Evolutionary conservation across 352 stramenopile species (phyloP).

Genomic region (Bremia lactucae): DNA sequence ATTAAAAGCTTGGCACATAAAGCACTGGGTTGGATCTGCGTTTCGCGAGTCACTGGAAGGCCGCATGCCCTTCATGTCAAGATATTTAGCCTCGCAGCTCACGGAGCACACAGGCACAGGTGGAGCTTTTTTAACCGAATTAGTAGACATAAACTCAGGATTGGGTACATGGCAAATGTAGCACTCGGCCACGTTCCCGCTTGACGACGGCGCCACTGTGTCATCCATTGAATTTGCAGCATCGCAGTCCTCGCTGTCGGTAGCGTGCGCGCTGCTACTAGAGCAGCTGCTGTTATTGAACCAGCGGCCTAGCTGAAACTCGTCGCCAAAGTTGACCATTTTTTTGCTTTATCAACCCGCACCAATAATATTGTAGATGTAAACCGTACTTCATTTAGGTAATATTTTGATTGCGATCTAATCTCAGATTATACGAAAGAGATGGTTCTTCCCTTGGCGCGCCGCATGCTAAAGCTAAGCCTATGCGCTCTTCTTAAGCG

Average conservation of each 20-base stretch:
- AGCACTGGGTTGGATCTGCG: constrained; percentile 34
- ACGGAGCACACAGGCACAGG: constrained; percentile 51
- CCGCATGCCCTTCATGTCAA: constrained; percentile 41
- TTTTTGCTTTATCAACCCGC: neutral
- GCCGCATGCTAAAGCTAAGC: neutral
- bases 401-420: too few species aligned
- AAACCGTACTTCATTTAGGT: constrained; percentile 3
- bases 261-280: constrained; percentile 24
- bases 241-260: constrained; percentile 34
- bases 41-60: constrained; percentile 16
- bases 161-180: constrained; percentile 51
- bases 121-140: constrained; percentile 39
- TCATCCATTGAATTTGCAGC: constrained; percentile 11
- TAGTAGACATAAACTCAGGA: constrained; percentile 56
- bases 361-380: neutral
- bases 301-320: constrained; percentile 76
- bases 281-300: constrained; percentile 45
- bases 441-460: neutral
- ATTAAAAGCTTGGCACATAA: constrained; percentile 44
- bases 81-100: constrained; percentile 40
- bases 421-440: too few species aligned
- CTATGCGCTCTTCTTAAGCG: too few species aligned
- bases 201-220: constrained; percentile 11
- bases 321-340: constrained; percentile 37
- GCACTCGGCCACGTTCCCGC: constrained; percentile 26